These are phyloP conservation scores for Cryphonectria parasitica DNA, from an alignment of 2,329 filamentous ascomycete species.

Conservation along the genomic window DNA sequence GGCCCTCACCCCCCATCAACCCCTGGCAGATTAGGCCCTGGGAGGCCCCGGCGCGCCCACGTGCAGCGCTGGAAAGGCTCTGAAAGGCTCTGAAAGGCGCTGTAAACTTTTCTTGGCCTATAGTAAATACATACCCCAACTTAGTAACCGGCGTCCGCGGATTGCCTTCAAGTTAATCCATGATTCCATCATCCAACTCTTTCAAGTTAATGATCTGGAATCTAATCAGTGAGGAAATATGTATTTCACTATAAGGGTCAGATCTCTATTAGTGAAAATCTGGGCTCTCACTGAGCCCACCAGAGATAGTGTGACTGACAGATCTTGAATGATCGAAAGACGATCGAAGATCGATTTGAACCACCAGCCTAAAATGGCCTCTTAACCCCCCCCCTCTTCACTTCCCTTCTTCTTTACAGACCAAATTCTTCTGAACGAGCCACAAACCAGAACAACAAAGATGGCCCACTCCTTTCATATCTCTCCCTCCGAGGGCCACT, in stretches of 20 bases:
- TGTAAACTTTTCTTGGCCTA: background rate
- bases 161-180: background rate
- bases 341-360: background rate
- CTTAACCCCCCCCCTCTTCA: background rate
- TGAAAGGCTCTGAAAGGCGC: background rate
- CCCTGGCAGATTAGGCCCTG: background rate
- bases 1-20: background rate
- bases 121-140: background rate
- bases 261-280: background rate
- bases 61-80: background rate
- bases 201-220: background rate
- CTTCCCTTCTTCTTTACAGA: too few relatives aligned
- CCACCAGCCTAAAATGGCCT: background rate
- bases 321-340: background rate
- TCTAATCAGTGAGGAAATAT: background rate
- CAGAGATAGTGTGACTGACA: background rate
- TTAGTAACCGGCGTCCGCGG: background rate
- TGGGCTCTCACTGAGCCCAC: background rate
- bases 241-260: background rate
- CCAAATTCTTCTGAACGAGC: background rate
- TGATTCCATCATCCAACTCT: background rate
- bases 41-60: background rate
- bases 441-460: background rate
- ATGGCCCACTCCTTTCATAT: constrained; percentile 37
- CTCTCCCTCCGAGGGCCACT: constrained; percentile 40